phyloP scores from a whole-genome alignment of 1,284 basidiomycete genomes.

The Ustanciosporium gigantosporum region DNA sequence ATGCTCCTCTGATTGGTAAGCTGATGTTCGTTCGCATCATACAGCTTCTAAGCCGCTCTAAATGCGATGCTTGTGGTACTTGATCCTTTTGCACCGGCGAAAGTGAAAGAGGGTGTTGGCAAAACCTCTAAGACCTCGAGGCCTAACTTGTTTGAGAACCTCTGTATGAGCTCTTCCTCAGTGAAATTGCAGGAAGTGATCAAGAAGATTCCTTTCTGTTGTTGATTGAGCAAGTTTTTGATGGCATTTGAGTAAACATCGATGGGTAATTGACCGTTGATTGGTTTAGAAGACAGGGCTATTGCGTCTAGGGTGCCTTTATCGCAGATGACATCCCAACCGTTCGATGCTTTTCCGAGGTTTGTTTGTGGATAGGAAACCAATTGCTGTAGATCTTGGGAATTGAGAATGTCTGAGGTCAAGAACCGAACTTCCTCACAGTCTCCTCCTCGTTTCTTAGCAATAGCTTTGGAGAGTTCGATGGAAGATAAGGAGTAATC shows the following conservation, averaged over 20 bases:
- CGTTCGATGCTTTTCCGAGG: background rate
- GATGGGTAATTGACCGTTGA: constrained; percentile 67
- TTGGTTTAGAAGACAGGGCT: constrained; percentile 72
- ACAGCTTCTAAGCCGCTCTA: constrained; percentile 6
- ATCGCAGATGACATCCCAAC: constrained; percentile 62
- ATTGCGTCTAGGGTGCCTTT: constrained; percentile 75
- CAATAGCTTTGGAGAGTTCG: constrained; percentile 59
- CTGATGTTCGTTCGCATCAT: too few species aligned
- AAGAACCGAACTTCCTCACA: constrained; percentile 56
- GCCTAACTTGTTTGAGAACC: constrained; percentile 64
- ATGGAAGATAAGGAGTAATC: constrained; percentile 81
- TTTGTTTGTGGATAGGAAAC: background rate
- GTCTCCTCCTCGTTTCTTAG: constrained; percentile 12
- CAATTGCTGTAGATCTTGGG: constrained; percentile 7
- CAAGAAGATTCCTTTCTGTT: constrained; percentile 69
- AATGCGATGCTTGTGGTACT: constrained; percentile 49
- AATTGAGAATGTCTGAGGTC: constrained; percentile 56
- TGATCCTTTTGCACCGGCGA: constrained; percentile 47
- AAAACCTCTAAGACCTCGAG: constrained; percentile 47
- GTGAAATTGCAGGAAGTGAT: constrained; percentile 89
- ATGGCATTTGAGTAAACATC: constrained; percentile 71
- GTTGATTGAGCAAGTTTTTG: constrained; percentile 65
- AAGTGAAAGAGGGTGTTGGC: constrained; percentile 50
- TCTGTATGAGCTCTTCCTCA: constrained; percentile 72
- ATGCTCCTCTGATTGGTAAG: too few species aligned